Evolutionary conservation across 2,329 filamentous ascomycete species (phyloP).

Genomic region (Passalora sequoiae): DNA sequence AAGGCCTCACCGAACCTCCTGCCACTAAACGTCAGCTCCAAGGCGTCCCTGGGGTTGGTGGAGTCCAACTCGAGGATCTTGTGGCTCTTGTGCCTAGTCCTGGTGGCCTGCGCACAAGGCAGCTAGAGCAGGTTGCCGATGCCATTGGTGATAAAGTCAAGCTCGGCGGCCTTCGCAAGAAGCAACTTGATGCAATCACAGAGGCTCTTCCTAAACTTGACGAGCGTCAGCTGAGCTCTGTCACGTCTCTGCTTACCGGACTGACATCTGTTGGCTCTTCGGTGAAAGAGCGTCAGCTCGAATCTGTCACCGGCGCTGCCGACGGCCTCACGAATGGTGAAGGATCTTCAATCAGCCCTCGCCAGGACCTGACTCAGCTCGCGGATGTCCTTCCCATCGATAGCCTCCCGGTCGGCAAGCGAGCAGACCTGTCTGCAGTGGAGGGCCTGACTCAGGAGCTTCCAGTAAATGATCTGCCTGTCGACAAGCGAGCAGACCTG

Average conservation of each 20-base stretch:
- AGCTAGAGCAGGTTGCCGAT: neutral
- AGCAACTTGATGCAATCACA: too few species aligned
- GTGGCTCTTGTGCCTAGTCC: neutral
- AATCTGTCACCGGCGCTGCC: neutral
- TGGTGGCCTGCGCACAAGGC: neutral
- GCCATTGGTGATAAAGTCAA: neutral
- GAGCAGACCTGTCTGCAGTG: too few species aligned
- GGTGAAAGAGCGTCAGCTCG: neutral
- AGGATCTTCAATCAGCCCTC: neutral
- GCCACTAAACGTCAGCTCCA: neutral
- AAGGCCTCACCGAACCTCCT: neutral
- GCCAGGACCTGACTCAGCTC: neutral
- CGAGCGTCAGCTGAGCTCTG: too few species aligned
- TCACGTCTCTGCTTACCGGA: neutral
- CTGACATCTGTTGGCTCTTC: neutral
- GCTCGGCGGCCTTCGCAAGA: neutral
- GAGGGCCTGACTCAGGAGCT: too few species aligned
- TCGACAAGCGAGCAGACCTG: too few species aligned
- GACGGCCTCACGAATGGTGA: neutral
- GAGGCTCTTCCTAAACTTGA: too few species aligned
- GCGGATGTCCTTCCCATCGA: neutral
- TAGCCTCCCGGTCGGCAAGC: neutral
- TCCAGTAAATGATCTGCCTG: too few species aligned
- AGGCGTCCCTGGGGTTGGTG: too few species aligned
- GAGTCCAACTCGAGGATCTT: neutral